These are phyloP conservation scores for Elongisporangium prolatum DNA, from an alignment of 352 stramenopile genomes.

Conservation along the genomic window DNA sequence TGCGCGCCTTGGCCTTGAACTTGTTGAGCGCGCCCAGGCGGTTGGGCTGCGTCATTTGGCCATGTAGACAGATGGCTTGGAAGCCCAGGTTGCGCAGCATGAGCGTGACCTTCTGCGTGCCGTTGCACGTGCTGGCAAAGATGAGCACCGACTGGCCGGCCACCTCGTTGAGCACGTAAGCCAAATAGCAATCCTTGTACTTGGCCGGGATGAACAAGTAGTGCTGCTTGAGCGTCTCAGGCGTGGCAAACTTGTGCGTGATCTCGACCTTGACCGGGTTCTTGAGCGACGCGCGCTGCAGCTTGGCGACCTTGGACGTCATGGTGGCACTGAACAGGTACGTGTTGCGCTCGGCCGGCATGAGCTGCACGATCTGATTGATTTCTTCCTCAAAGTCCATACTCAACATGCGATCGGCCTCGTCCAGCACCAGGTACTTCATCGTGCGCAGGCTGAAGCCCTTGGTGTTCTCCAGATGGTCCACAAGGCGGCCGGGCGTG, in stretches of 20 bases:
- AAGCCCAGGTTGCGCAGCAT: slow-evolving; percentile 99
- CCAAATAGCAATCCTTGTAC: slow-evolving; percentile 99
- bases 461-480: slow-evolving; percentile 96
- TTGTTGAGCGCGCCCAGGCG: slow-evolving; percentile 96
- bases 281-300: slow-evolving; percentile 96
- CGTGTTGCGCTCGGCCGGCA: slow-evolving; percentile 92
- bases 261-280: slow-evolving; percentile 97
- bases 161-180: slow-evolving; percentile 98
- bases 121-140: slow-evolving; percentile 98
- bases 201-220: slow-evolving; percentile 99
- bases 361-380: slow-evolving; percentile 97
- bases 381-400: slow-evolving; percentile 99
- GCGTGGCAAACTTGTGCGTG: slow-evolving; percentile 97
- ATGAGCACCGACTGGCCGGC: slow-evolving; percentile 96
- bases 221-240: slow-evolving; percentile 97
- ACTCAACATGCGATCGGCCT: slow-evolving; percentile 94
- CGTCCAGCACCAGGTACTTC: slow-evolving; percentile 92
- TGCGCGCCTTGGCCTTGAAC: slow-evolving; percentile 93
- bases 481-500: slow-evolving; percentile 90
- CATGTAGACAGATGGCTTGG: slow-evolving; percentile 97
- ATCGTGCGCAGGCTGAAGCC: slow-evolving; percentile 90
- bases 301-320: slow-evolving; percentile 98
- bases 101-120: slow-evolving; percentile 94
- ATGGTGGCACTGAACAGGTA: slow-evolving; percentile 99
- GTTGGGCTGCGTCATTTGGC: slow-evolving; percentile 98